Evolutionary conservation across 768 basidiomycete species (phyloP).

Genomic region (Chiua virens): DNA sequence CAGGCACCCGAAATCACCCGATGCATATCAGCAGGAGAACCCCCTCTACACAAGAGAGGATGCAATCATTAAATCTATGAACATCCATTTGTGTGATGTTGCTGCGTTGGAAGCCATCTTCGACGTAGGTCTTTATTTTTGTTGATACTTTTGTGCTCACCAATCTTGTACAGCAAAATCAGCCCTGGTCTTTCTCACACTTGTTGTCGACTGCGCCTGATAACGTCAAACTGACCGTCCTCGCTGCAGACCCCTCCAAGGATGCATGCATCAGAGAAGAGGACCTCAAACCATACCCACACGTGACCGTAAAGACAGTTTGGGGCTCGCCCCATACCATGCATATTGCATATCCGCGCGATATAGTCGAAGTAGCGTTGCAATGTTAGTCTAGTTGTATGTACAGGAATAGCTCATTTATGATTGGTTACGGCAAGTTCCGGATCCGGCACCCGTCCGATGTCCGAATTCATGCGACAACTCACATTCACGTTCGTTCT

Average conservation of each 20-base stretch:
- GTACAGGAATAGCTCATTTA: not conserved
- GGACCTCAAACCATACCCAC: not conserved
- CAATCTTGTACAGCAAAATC: conserved; percentile 13
- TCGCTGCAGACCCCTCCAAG: conserved; percentile 3
- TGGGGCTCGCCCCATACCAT: conserved; percentile 14
- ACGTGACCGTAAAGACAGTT: not conserved
- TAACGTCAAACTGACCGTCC: not conserved
- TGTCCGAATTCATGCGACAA: conserved; percentile 21
- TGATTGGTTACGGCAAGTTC: conserved; percentile 26
- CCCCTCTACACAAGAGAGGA: conserved; percentile 4
- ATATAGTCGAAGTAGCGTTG: conserved; percentile 6
- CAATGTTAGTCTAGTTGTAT: not conserved
- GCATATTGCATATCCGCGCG: conserved; percentile 6
- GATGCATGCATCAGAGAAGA: not conserved
- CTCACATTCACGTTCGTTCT: not conserved
- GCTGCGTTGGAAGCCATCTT: conserved; percentile 1
- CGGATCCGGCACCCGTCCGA: conserved; percentile 7
- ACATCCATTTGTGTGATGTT: conserved; percentile 3
- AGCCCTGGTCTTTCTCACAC: conserved; percentile 10
- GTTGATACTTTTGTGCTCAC: not conserved
- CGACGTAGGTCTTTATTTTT: conserved; percentile 7
- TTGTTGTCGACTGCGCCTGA: not conserved
- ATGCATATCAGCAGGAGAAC: not conserved
- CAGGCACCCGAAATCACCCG: not conserved
- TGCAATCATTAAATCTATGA: not conserved